Percentiles rank a stretch among this genome's conserved stretches.
phyloP scores from a whole-genome alignment of 768 basidiomycete species.

The Tulasnella sp. region DNA sequence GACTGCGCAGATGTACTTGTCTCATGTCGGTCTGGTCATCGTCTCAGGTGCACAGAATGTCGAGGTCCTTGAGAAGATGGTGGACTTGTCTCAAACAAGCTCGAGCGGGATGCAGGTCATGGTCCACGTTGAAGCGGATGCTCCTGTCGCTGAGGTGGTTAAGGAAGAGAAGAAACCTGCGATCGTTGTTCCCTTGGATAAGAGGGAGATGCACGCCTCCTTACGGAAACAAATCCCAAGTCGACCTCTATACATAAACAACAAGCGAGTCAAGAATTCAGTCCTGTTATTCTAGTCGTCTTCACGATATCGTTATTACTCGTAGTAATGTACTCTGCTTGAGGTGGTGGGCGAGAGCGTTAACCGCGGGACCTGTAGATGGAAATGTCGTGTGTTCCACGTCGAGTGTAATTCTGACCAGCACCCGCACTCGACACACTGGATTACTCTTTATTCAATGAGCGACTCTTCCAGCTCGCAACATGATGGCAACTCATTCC shows the following conservation, averaged over 20 bases:
- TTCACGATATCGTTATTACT: too few species aligned
- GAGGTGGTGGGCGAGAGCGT: too few species aligned
- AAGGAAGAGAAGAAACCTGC: slow-evolving; percentile 39
- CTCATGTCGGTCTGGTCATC: background rate
- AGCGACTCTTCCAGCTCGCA: too few species aligned
- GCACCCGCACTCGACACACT: too few species aligned
- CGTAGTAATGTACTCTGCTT: too few species aligned
- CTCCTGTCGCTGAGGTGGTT: slow-evolving; percentile 45
- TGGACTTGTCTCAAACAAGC: slow-evolving; percentile 28
- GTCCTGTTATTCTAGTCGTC: slow-evolving; percentile 45
- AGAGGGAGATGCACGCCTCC: background rate
- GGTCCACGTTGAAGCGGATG: slow-evolving; percentile 42
- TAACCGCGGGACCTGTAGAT: too few species aligned
- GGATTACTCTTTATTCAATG: too few species aligned
- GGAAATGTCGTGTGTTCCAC: too few species aligned
- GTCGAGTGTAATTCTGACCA: too few species aligned
- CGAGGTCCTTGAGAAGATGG: slow-evolving; percentile 39
- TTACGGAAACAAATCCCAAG: slow-evolving; percentile 17
- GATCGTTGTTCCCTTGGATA: slow-evolving; percentile 36
- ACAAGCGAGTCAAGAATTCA: slow-evolving; percentile 66
- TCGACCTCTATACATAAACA: slow-evolving; percentile 53
- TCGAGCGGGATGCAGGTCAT: slow-evolving; percentile 51
- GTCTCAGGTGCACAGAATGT: slow-evolving; percentile 36
- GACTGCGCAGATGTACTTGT: background rate
- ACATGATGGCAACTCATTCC: too few species aligned